These are phyloP conservation scores for Pseudogymnoascus verrucosus DNA, from an alignment of 2,329 filamentous ascomycete genomes.

Conservation along the genomic window DNA sequence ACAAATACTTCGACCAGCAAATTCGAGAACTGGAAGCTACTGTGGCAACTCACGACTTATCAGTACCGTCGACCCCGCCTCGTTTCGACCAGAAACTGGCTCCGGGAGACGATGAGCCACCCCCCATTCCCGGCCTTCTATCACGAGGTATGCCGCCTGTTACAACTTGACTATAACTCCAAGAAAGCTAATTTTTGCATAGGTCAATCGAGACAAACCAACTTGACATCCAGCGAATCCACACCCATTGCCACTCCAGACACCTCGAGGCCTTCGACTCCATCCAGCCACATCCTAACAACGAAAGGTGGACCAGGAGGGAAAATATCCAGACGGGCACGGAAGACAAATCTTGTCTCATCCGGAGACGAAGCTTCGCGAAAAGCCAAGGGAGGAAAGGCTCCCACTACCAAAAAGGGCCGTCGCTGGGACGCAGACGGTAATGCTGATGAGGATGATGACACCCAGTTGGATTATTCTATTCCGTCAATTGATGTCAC, in stretches of 20 bases:
- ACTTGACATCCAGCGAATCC: constrained; percentile 41
- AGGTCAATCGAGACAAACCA: constrained; percentile 24
- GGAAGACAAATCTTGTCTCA: constrained; percentile 57
- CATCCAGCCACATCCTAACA: constrained; percentile 57
- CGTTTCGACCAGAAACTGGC: constrained; percentile 20
- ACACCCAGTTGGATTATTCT: constrained; percentile 85
- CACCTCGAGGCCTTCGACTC: constrained; percentile 72
- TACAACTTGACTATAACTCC: neutral
- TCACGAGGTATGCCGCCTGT: constrained; percentile 19
- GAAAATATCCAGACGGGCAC: constrained; percentile 73
- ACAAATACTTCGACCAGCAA: constrained; percentile 91
- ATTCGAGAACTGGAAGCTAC: constrained; percentile 68
- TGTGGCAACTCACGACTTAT: constrained; percentile 28
- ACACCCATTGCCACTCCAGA: constrained; percentile 65
- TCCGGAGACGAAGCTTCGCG: constrained; percentile 74
- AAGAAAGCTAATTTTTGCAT: constrained; percentile 8
- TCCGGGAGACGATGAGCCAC: constrained; percentile 37
- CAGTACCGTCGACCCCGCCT: constrained; percentile 20
- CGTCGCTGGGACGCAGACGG: constrained; percentile 91
- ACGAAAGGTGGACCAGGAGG: constrained; percentile 66
- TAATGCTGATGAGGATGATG: constrained; percentile 69
- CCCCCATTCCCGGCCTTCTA: constrained; percentile 34
- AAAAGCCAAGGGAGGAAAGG: constrained; percentile 46
- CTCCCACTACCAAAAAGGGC: constrained; percentile 66
- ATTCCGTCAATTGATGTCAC: constrained; percentile 43